Conservation (phyloP, 1,284 basidiomycete genomes). For the Puccinia triticina region DNA sequence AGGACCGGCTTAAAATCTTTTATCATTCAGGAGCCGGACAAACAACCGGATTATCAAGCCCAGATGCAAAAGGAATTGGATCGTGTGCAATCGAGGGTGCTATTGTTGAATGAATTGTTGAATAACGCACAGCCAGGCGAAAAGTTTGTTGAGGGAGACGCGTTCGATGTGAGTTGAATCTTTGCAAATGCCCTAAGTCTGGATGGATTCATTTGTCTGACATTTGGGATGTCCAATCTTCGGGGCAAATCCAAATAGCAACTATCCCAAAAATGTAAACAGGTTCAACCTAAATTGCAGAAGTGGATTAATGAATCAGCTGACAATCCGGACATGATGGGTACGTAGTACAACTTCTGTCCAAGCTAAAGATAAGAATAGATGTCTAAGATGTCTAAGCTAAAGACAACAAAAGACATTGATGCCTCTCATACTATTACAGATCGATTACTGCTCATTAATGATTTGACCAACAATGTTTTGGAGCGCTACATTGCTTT, state of each 20-base stretch:
- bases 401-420: background rate
- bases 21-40: constrained; percentile 74
- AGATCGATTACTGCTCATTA: constrained; percentile 92
- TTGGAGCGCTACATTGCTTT: constrained; percentile 86
- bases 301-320: constrained; percentile 96
- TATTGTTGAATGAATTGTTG: constrained; percentile 92
- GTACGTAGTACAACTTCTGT: constrained; percentile 63
- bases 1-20: background rate
- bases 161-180: constrained; percentile 74
- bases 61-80: constrained; percentile 88
- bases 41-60: constrained; percentile 86
- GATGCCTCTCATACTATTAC: constrained; percentile 14
- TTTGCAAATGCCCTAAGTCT: background rate
- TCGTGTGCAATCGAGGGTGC: constrained; percentile 90
- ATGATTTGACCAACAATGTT: constrained; percentile 95
- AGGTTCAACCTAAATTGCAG: constrained; percentile 90
- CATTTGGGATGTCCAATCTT: background rate
- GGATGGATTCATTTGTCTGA: background rate
- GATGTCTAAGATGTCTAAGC: constrained; percentile 51
- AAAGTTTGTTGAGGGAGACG: constrained; percentile 72
- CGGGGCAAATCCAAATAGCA: constrained; percentile 65
- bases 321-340: constrained; percentile 76
- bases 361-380: background rate
- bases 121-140: constrained; percentile 73
- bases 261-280: constrained; percentile 79